phyloP scores from a whole-genome alignment of 2,329 filamentous ascomycete genomes.

The Pseudogymnoascus sp. region DNA sequence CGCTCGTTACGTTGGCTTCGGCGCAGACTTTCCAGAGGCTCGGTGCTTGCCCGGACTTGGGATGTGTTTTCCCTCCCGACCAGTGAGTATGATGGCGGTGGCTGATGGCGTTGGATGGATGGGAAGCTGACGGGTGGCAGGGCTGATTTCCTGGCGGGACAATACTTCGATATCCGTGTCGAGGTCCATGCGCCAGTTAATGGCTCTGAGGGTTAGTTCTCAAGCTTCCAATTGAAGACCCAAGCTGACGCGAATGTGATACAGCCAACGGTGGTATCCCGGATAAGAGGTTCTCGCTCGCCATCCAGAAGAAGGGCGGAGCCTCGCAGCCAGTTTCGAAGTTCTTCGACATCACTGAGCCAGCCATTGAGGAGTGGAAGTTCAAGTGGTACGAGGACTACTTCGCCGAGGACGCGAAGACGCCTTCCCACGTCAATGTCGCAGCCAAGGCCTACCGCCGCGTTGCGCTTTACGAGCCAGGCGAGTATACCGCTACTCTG shows the following conservation, averaged over 20 bases:
- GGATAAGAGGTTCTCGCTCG: slow-evolving; percentile 70
- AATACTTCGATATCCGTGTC: slow-evolving; percentile 77
- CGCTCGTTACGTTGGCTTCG: slow-evolving; percentile 37
- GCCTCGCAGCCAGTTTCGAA: slow-evolving; percentile 49
- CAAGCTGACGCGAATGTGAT: background rate
- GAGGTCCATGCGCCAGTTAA: slow-evolving; percentile 78
- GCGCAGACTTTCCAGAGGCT: slow-evolving; percentile 56
- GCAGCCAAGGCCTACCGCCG: slow-evolving; percentile 72
- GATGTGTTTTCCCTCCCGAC: slow-evolving; percentile 55
- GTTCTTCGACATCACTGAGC: slow-evolving; percentile 66
- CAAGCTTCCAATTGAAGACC: background rate
- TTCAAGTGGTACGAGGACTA: slow-evolving; percentile 83
- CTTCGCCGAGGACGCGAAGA: slow-evolving; percentile 66
- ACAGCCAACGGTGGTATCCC: slow-evolving; percentile 59
- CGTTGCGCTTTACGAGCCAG: slow-evolving; percentile 70
- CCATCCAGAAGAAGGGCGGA: slow-evolving; percentile 59
- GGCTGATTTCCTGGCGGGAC: slow-evolving; percentile 76
- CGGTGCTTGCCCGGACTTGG: slow-evolving; percentile 52
- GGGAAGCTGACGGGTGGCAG: slow-evolving; percentile 27
- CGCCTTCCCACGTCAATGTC: slow-evolving; percentile 70
- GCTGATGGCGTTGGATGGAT: background rate
- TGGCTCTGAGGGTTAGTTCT: slow-evolving; percentile 53
- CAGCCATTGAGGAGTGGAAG: slow-evolving; percentile 71
- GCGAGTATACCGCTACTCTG: slow-evolving; percentile 70
- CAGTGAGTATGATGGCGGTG: slow-evolving; percentile 31